Base-by-base conservation (phyloP, 2,329 filamentous ascomycete species). In the Bipolaris bicolor region DNA sequence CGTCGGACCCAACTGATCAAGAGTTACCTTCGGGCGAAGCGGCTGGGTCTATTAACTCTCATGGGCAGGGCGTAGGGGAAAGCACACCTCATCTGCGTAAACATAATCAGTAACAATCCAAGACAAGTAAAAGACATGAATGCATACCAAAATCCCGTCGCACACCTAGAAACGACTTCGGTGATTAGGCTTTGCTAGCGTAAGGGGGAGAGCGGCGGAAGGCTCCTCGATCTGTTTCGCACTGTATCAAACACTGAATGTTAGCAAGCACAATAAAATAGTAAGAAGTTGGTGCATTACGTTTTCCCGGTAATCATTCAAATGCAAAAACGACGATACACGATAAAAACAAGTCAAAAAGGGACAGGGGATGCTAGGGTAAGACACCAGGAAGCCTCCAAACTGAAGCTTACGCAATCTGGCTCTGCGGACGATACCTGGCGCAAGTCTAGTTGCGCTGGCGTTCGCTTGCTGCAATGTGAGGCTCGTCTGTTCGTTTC, bases 381-480 rank as follows among this genome's bases (percentile, higher is more conserved):
- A 56, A 55, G 53, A 63, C 26, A 39, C 39, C 24, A 36, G 31
- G 29, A 33, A 40, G 39, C 44, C 45, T 44, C 24, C 16, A 20
- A 26, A 34, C 34, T 20, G 43, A 54, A 24, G 34, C 39, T 45
- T 36, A 39, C 54, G 52, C 37, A 50, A 45, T 43, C 16, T 54
- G 51, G 49, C 46, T 46, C 37, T 55, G 48, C 50, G 40, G 41
- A 55, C 31, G 46, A 60, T 29, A 51, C 36, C 60, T 57, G 56
- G 55, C 26, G 52, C 45, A 40, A 49, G 44, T 46, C 60, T 65
- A 69, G 57, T 66, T 66, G 62, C 65, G 67, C 52, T 67, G 67
- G 64, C 68, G 71, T 66, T 70, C 71, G 59, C 64, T 72, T 60
- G 62, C 65, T 70, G 68, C 65, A 62, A 66, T 65, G 71, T 73